phyloP scores from a whole-genome alignment of 116 monocot genomes.

The Thalassia testudinum region DNA sequence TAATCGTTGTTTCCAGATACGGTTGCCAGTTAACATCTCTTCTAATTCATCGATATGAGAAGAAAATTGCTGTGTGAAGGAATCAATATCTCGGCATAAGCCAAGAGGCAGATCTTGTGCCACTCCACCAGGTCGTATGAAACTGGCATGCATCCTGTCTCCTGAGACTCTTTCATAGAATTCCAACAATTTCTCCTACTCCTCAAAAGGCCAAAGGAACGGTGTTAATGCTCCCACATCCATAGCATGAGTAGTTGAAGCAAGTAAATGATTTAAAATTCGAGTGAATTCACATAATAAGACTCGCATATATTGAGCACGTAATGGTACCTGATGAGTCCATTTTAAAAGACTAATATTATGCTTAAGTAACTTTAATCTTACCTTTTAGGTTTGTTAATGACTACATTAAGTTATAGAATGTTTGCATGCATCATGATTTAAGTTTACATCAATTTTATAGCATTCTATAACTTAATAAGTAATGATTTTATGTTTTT shows the following conservation, averaged over 20 bases:
- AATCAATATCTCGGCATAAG: not conserved
- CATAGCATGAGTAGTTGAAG: constrained; percentile 3
- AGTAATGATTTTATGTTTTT: too few relatives aligned
- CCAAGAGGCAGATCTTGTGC: not conserved
- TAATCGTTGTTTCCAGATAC: not conserved
- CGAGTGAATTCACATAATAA: constrained; percentile 10
- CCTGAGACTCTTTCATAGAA: constrained; percentile 7
- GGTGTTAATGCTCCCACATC: constrained; percentile 1
- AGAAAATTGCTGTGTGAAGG: not conserved
- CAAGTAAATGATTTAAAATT: constrained; percentile 11
- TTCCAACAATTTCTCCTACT: constrained; percentile 6
- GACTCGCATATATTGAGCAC: not conserved
- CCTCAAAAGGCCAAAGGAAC: constrained; percentile 1
- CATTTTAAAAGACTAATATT: too few relatives aligned
- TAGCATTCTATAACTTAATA: too few relatives aligned
- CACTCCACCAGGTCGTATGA: constrained; percentile 1
- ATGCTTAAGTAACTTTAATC: too few relatives aligned
- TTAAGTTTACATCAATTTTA: too few relatives aligned
- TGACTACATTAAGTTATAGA: too few relatives aligned
- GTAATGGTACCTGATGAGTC: too few relatives aligned
- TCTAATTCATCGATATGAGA: not conserved
- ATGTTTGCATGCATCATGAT: too few relatives aligned
- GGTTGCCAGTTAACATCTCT: not conserved
- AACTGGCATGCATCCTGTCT: constrained; percentile 5
- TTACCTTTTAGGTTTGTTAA: too few relatives aligned